Evolutionary conservation across 2,329 filamentous ascomycete genomes (phyloP), one percentile per base, ranked within the genome.

Genomic region (Paraphaeosphaeria sporulosa): DNA sequence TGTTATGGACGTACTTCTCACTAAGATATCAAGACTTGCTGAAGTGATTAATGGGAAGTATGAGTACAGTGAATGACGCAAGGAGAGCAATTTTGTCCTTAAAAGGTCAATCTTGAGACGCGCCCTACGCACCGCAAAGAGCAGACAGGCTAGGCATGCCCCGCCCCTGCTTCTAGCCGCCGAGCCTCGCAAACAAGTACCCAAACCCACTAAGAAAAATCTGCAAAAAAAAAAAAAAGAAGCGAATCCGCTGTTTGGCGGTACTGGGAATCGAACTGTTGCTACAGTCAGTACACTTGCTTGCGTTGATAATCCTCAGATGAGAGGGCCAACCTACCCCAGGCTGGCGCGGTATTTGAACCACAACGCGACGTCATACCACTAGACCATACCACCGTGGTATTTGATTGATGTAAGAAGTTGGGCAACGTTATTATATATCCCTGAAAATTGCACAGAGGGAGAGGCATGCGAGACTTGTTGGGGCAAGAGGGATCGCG

Each of bases 361-460:
- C 73, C 74, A 76, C 74, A 76, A 76, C 74, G 74, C 71, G 74
- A 76, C 73, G 74, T 76, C 74, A 76, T 76, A 76, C 74, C 74
- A 72, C 74, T 76, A 76, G 73, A 73, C 69, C 73, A 75, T 68
- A 73, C 71, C 72, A 73, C 71, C 72, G 48, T 62, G 38, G 59
- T 59, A 57, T 36, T 52, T 65, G 58, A 44, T 69, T 65, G 62
- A 70, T 68, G 64, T 17, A 7, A 21, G 34, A 19, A 12, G 19
- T n/a, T n/a, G n/a, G 34, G 7, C 0, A 9, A 9, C 47, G 15
- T 55, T 23, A 2, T 38, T 49, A 42, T 51, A 62, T 64, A 59
- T 32, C 4, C n/a, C 21, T 12, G 10, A 12, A 4, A 12, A 6
- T n/a, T 15, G 10, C 1, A n/a, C 6, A 5, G 19, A 40, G 5